Conservation (phyloP, 352 stramenopile species). For the Elongisporangium undulatum region DNA sequence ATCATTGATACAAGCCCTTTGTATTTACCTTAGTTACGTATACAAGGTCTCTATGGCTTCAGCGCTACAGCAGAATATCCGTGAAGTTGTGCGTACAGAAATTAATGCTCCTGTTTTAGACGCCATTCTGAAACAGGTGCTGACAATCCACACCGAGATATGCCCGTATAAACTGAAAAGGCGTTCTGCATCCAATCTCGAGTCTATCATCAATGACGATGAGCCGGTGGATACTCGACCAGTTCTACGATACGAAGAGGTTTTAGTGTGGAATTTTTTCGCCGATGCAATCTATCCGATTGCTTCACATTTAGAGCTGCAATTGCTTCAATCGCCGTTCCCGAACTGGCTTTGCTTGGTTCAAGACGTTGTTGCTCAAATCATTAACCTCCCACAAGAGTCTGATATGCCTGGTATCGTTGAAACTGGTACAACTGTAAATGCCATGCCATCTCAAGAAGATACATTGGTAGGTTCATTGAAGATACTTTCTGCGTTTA, state of each 20-base stretch:
- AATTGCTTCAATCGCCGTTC: not conserved
- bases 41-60: slow-evolving; percentile 13
- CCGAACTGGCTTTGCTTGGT: not conserved
- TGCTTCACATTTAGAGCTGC: not conserved
- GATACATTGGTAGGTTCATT: not conserved
- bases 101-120: slow-evolving; percentile 16
- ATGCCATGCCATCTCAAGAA: not conserved
- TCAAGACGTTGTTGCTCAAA: not conserved
- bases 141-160: slow-evolving; percentile 12
- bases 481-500: not conserved
- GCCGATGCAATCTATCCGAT: not conserved
- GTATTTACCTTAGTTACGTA: slow-evolving; percentile 52
- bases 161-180: slow-evolving; percentile 7
- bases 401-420: not conserved
- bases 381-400: not conserved
- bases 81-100: slow-evolving; percentile 36
- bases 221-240: not conserved
- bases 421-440: not conserved
- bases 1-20: slow-evolving; percentile 34
- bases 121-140: slow-evolving; percentile 10
- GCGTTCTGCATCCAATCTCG: not conserved
- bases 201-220: not conserved
- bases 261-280: not conserved
- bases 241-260: not conserved
- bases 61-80: slow-evolving; percentile 29